These are phyloP conservation scores for Sporisorium sorghi DNA, from an alignment of 1,284 basidiomycete genomes.

Conservation along the genomic window DNA sequence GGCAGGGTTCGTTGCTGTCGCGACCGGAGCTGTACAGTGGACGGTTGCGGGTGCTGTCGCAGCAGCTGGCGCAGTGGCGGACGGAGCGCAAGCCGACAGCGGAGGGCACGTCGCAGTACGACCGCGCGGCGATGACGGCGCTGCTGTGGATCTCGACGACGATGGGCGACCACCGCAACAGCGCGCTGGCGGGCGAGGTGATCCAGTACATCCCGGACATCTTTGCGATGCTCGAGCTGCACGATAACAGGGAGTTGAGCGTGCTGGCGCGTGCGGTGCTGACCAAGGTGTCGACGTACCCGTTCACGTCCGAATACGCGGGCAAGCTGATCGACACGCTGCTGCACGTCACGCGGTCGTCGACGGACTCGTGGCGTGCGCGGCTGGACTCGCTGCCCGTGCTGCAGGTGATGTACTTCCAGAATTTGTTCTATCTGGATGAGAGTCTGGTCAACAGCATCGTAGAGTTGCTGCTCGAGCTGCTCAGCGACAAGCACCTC, in stretches of 20 bases:
- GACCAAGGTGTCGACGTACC: constrained; percentile 60
- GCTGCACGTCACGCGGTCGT: constrained; percentile 51
- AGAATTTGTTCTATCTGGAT: constrained; percentile 65
- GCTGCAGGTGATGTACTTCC: constrained; percentile 67
- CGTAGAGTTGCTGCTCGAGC: constrained; percentile 57
- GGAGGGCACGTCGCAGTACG: constrained; percentile 68
- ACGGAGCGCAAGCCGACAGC: constrained; percentile 68
- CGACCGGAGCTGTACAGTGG: constrained; percentile 71
- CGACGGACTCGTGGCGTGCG: constrained; percentile 64
- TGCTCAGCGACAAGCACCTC: constrained; percentile 62
- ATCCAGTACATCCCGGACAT: constrained; percentile 65
- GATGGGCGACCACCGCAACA: constrained; percentile 65
- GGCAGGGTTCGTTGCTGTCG: constrained; percentile 73
- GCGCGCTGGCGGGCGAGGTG: constrained; percentile 56
- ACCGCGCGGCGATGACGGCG: constrained; percentile 60
- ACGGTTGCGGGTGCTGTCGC: constrained; percentile 73
- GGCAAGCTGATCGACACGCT: constrained; percentile 52
- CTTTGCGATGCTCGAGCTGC: constrained; percentile 66
- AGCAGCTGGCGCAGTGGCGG: constrained; percentile 64
- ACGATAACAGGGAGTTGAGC: constrained; percentile 66
- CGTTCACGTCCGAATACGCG: constrained; percentile 52
- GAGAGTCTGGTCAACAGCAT: constrained; percentile 47
- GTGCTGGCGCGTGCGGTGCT: constrained; percentile 57
- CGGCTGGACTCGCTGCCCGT: constrained; percentile 64
- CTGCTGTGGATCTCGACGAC: constrained; percentile 64